phyloP scores from a whole-genome alignment of 768 basidiomycete species.

The Lactarius vividus region DNA sequence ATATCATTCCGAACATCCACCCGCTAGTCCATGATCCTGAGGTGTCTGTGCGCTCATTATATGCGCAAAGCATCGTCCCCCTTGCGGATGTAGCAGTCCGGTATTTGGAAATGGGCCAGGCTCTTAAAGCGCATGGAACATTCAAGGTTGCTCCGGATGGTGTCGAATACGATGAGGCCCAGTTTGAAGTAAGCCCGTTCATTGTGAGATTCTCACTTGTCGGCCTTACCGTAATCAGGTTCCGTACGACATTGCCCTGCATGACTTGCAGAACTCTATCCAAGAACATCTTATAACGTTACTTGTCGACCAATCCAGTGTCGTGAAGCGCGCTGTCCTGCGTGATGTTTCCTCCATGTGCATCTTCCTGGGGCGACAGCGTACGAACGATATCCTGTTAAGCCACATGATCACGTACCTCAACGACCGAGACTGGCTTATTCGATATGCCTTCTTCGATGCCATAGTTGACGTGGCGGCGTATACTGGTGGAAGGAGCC shows the following conservation, averaged over 20 bases:
- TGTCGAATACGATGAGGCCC: conserved; percentile 72
- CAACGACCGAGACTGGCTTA: conserved; percentile 90
- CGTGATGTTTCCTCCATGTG: conserved; percentile 86
- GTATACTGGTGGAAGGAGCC: conserved; percentile 83
- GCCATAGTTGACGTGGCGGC: conserved; percentile 94
- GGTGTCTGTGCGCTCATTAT: conserved; percentile 72
- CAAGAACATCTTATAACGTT: conserved; percentile 86
- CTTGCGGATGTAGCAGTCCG: conserved; percentile 84
- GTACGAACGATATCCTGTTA: conserved; percentile 91
- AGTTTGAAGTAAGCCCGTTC: conserved; percentile 58
- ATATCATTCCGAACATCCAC: conserved; percentile 87
- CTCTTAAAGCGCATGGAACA: conserved; percentile 78
- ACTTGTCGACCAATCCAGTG: conserved; percentile 83
- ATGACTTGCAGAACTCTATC: conserved; percentile 80
- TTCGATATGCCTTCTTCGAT: conserved; percentile 92
- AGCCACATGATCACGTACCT: conserved; percentile 84
- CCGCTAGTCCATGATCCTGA: conserved; percentile 83
- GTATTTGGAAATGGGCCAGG: conserved; percentile 93
- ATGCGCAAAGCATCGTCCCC: conserved; percentile 81
- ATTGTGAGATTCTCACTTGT: background rate
- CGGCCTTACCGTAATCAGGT: conserved; percentile 48
- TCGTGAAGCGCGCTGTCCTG: conserved; percentile 88
- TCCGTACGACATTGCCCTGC: conserved; percentile 84
- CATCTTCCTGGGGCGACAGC: conserved; percentile 88
- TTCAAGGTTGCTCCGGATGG: conserved; percentile 61